phyloP scores from a whole-genome alignment of 306 rosid genomes.

The Vigna radiata region DNA sequence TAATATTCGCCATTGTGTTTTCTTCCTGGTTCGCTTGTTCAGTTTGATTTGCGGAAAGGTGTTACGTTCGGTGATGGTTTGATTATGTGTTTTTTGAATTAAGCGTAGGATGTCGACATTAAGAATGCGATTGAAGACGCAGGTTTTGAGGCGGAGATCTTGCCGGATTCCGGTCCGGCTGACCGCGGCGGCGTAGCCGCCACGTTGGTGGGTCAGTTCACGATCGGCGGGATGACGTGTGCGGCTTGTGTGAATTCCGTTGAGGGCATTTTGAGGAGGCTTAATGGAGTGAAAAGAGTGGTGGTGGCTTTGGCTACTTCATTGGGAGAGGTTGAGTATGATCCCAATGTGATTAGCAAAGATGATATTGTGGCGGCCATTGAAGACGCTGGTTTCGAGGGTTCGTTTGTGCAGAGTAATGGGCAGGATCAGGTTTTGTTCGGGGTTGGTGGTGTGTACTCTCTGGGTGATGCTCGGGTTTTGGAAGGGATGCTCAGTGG shows the following conservation, averaged over 20 bases:
- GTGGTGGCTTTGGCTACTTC: constrained; percentile 93
- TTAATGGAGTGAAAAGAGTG: constrained; percentile 78
- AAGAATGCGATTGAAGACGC: constrained; percentile 91
- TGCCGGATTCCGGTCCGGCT: constrained; percentile 55
- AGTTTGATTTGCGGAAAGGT: constrained; percentile 3
- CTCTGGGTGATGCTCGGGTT: constrained; percentile 59
- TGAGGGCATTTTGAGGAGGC: constrained; percentile 69
- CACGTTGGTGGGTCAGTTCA: constrained; percentile 64
- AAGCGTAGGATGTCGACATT: constrained; percentile 70
- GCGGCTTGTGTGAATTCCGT: constrained; percentile 94
- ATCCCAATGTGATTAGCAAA: constrained; percentile 62
- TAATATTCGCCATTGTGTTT: background rate
- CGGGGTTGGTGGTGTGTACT: constrained; percentile 62
- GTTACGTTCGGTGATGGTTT: constrained; percentile 23
- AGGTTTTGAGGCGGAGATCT: constrained; percentile 86
- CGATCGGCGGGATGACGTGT: constrained; percentile 94
- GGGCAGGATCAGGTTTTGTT: constrained; percentile 68
- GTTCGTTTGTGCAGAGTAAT: constrained; percentile 75
- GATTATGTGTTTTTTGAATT: constrained; percentile 22
- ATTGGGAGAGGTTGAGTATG: constrained; percentile 87
- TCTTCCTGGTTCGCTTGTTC: background rate
- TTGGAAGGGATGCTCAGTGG: constrained; percentile 66
- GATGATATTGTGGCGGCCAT: constrained; percentile 79
- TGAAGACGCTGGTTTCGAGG: constrained; percentile 93
- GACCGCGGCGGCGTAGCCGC: background rate